Base-by-base conservation (phyloP, 495 filamentous ascomycete species). In the Rostrohypoxylon terebratum region DNA sequence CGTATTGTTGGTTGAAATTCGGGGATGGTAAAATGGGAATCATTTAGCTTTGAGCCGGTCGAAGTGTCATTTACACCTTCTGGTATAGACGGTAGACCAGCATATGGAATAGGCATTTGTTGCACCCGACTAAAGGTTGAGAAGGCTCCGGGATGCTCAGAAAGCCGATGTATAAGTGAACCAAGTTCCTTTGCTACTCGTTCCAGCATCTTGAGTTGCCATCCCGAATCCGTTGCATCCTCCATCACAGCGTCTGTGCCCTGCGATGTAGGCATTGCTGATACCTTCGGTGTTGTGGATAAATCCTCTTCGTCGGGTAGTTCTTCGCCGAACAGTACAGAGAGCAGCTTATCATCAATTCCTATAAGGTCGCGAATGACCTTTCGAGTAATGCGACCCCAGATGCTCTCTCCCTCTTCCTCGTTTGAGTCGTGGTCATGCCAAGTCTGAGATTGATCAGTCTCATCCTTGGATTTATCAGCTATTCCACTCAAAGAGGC, bases 281-380 rank as follows among this genome's bases (percentile, higher is more conserved):
- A 75, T 66, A 73, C 79, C 65, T 79, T 80, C 53, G 78, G 79
- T 40, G 81, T 84, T 13, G 81, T 82, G 11, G 82, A 82, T 7
- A 83, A 67, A 45, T 82, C 79, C 68, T 81, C 78, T 23, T 91
- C 89, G 31, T 85, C 83, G 8, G 91, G 90, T 31, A 98, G 81
- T 10, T 87, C 83, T 80, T 97, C 96, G 2, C 96, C 96, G 65
- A 98, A 93, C 4, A 98, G 88, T 23, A 97, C 88, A 1, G 91
- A 91, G 5, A 98, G 87, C 33, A 95, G 81, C 38, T 87, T 85
- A 66, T 97, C 94, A 69, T 98, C 94, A 58, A 98, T 93, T 2
- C 96, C 94, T 77, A 99, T 91, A 45, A 99, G 80, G 77, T 97
- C 94, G 21, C 88, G 87, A 51, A 99, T 94, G 16, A 98, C 91